Percentiles rank a stretch among this genome's conserved stretches.
Conservation (phyloP, 768 basidiomycete species). For the Lactarius trivialis region DNA sequence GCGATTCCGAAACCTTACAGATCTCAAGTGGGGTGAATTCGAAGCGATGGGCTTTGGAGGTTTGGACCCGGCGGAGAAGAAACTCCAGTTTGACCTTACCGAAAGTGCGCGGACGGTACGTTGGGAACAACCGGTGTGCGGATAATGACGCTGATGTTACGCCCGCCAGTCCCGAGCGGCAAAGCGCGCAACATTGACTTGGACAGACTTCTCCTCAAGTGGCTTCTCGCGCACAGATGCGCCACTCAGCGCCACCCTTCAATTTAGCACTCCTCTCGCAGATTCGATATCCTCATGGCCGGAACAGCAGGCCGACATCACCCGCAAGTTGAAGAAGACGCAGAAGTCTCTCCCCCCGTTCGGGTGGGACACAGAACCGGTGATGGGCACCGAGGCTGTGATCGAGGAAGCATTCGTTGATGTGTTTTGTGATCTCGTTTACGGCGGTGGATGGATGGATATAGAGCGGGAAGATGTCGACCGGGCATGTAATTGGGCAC, state of each 20-base stretch:
- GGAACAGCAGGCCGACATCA: slow-evolving; percentile 61
- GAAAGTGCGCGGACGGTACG: slow-evolving; percentile 73
- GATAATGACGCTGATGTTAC: slow-evolving; percentile 25
- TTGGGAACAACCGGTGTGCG: not conserved
- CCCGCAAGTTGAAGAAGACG: slow-evolving; percentile 75
- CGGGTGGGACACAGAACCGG: slow-evolving; percentile 87
- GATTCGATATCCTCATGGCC: slow-evolving; percentile 70
- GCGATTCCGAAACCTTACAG: slow-evolving; percentile 73
- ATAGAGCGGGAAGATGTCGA: slow-evolving; percentile 69
- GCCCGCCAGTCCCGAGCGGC: slow-evolving; percentile 35
- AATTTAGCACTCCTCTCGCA: slow-evolving; percentile 57
- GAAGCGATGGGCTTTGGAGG: slow-evolving; percentile 75
- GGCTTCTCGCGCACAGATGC: slow-evolving; percentile 79
- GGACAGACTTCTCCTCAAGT: slow-evolving; percentile 81
- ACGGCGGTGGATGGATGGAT: slow-evolving; percentile 84
- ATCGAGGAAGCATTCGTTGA: slow-evolving; percentile 89
- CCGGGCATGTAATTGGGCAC: slow-evolving; percentile 85
- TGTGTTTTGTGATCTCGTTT: slow-evolving; percentile 76
- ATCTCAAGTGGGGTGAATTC: slow-evolving; percentile 90
- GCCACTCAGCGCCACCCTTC: slow-evolving; percentile 72
- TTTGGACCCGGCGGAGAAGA: slow-evolving; percentile 48
- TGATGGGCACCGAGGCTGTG: slow-evolving; percentile 68
- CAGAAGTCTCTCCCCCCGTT: slow-evolving; percentile 79
- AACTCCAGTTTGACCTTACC: slow-evolving; percentile 87
- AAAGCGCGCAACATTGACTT: slow-evolving; percentile 80